Percentiles rank a stretch among this genome's conserved stretches.
phyloP scores from a whole-genome alignment of 2,329 filamentous ascomycete species.

The Sclerotinia glacialis region DNA sequence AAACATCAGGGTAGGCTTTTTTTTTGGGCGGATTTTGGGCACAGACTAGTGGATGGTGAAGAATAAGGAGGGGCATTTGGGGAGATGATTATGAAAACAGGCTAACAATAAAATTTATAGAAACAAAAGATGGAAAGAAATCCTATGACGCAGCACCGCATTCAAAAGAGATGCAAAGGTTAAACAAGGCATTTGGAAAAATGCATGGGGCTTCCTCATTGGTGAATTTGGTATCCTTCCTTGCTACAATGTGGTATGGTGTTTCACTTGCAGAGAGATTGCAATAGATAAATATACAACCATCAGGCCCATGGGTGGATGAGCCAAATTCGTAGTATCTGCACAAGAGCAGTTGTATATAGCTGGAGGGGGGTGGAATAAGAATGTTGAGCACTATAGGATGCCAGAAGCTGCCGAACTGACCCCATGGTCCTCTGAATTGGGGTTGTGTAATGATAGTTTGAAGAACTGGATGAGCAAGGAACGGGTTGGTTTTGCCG shows the following conservation, averaged over 20 bases:
- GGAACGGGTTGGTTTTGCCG: not conserved
- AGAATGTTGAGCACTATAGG: not conserved
- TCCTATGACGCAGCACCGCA: slow-evolving; percentile 77
- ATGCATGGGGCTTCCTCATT: slow-evolving; percentile 80
- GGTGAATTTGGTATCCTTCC: slow-evolving; percentile 69
- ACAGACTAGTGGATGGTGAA: not conserved
- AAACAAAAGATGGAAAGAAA: slow-evolving; percentile 85
- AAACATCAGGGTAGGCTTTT: slow-evolving; percentile 71
- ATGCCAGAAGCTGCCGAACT: not conserved
- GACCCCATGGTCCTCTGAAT: not conserved
- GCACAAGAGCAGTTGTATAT: not conserved
- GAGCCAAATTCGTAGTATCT: not conserved
- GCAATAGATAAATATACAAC: slow-evolving; percentile 22
- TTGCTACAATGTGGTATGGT: slow-evolving; percentile 74
- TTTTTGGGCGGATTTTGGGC: not conserved
- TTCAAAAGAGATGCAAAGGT: slow-evolving; percentile 74
- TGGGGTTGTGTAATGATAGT: not conserved
- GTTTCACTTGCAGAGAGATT: slow-evolving; percentile 54
- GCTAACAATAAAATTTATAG: slow-evolving; percentile 43
- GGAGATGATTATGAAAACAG: not conserved
- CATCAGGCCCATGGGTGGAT: not conserved
- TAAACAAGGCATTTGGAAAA: slow-evolving; percentile 76
- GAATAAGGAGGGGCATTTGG: slow-evolving; percentile 2
- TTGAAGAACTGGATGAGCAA: not conserved
- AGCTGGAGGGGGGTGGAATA: not conserved